Evolutionary conservation across 2,329 filamentous ascomycete genomes (phyloP).

Genomic region (Cladophialophora yegresii): DNA sequence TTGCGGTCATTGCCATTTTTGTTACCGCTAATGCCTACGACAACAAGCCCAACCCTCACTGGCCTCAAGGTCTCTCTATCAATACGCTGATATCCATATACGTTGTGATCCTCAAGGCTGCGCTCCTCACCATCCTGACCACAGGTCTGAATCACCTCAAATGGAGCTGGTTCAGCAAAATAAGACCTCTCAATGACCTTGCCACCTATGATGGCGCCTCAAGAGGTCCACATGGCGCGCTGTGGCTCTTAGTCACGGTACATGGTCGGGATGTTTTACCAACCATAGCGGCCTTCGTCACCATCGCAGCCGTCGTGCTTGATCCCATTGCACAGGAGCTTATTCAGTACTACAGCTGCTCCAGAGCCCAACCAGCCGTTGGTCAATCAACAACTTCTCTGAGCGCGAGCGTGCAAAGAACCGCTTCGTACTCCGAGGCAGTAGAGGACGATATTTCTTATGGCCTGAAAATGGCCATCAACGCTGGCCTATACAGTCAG

Average conservation of each 20-base stretch:
- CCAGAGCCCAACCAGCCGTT: background rate
- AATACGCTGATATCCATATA: background rate
- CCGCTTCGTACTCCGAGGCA: background rate
- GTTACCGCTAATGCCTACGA: background rate
- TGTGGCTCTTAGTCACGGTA: background rate
- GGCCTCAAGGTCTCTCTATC: conserved; percentile 2
- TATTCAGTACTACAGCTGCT: background rate
- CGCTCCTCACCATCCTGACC: background rate
- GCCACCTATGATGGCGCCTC: background rate
- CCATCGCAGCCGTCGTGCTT: background rate
- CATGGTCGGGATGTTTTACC: background rate
- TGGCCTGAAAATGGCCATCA: background rate
- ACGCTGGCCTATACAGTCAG: background rate
- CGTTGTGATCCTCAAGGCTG: conserved; percentile 1
- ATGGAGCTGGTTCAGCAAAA: background rate
- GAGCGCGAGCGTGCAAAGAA: background rate
- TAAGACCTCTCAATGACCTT: background rate
- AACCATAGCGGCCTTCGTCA: background rate
- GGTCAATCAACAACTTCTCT: background rate
- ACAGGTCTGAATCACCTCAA: background rate
- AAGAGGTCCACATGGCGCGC: background rate
- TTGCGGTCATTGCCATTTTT: background rate
- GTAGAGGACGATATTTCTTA: background rate
- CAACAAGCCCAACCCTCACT: background rate
- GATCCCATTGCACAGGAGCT: background rate